These are phyloP conservation scores for Tolypocladium tropicale DNA, from an alignment of 2,329 filamentous ascomycete species.

Conservation along the genomic window DNA sequence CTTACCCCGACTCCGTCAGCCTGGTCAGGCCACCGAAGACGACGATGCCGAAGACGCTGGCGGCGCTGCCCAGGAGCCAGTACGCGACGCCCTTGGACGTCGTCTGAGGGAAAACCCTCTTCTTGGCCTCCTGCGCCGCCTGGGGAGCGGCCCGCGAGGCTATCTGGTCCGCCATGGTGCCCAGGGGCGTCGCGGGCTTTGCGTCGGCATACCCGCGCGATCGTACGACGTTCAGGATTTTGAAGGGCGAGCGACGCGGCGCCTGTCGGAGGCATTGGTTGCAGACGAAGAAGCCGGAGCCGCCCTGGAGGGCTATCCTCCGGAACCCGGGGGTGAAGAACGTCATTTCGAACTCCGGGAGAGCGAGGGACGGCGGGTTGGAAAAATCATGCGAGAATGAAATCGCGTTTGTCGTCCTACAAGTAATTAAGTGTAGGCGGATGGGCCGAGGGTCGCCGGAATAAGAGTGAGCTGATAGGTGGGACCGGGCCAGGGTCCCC, in stretches of 20 bases:
- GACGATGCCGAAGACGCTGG: slow-evolving; percentile 93
- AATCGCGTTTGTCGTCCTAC: background rate
- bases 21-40: slow-evolving; percentile 89
- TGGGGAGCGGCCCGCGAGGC: slow-evolving; percentile 7
- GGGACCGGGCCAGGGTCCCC: slow-evolving; percentile 13
- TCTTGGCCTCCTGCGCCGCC: slow-evolving; percentile 14
- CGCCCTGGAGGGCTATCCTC: slow-evolving; percentile 26
- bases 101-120: slow-evolving; percentile 44
- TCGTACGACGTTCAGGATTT: slow-evolving; percentile 28
- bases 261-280: slow-evolving; percentile 36
- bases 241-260: slow-evolving; percentile 22
- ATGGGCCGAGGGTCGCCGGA: background rate
- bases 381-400: background rate
- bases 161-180: slow-evolving; percentile 14
- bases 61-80: slow-evolving; percentile 87
- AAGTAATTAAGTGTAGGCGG: no score
- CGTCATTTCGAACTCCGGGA: slow-evolving; percentile 22
- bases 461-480: slow-evolving; percentile 19
- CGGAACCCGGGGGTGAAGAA: slow-evolving; percentile 31
- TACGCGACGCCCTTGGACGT: slow-evolving; percentile 73
- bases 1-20: slow-evolving; percentile 89
- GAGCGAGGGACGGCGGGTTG: background rate
- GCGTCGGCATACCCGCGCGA: slow-evolving; percentile 27
- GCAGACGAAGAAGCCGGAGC: slow-evolving; percentile 32
- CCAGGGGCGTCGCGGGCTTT: slow-evolving; percentile 17